Conservation (phyloP, 1,284 basidiomycete species). For the Moesziomyces sp. region DNA sequence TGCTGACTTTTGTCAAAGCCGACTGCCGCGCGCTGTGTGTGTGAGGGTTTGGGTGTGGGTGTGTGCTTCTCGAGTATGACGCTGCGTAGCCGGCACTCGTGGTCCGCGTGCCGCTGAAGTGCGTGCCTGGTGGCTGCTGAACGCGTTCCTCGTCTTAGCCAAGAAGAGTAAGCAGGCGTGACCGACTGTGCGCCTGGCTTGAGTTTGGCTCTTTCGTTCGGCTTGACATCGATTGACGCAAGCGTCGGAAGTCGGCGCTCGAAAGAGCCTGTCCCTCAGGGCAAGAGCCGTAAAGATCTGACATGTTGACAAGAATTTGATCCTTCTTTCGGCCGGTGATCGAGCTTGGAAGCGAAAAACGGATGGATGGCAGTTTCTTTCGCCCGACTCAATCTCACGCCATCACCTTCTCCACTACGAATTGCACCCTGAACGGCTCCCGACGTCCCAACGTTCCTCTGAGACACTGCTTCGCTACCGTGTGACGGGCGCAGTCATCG, state of each 20-base stretch:
- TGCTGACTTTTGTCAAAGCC: neutral
- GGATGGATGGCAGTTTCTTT: constrained; percentile 29
- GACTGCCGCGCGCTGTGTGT: too few relatives aligned
- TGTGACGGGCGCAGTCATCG: neutral
- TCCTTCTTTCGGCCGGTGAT: constrained; percentile 47
- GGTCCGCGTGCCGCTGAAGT: neutral
- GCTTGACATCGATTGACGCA: too few relatives aligned
- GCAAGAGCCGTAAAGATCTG: neutral
- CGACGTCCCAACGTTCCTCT: neutral
- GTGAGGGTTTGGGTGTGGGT: too few relatives aligned
- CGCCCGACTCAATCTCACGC: constrained; percentile 37
- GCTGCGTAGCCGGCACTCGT: neutral
- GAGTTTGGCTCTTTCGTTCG: too few relatives aligned
- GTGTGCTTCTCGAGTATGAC: too few relatives aligned
- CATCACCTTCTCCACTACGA: constrained; percentile 34
- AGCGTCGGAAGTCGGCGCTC: neutral
- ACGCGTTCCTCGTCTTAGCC: too few relatives aligned
- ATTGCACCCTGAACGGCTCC: constrained; percentile 34
- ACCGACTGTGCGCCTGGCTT: too few relatives aligned
- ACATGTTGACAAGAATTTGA: neutral
- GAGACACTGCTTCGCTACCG: neutral
- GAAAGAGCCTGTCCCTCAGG: neutral
- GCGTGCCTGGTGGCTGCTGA: neutral
- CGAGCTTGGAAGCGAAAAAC: constrained; percentile 8
- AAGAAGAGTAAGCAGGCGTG: too few relatives aligned